These are phyloP conservation scores for Termitomyces sp. DNA, from an alignment of 768 basidiomycete genomes.

Conservation along the genomic window DNA sequence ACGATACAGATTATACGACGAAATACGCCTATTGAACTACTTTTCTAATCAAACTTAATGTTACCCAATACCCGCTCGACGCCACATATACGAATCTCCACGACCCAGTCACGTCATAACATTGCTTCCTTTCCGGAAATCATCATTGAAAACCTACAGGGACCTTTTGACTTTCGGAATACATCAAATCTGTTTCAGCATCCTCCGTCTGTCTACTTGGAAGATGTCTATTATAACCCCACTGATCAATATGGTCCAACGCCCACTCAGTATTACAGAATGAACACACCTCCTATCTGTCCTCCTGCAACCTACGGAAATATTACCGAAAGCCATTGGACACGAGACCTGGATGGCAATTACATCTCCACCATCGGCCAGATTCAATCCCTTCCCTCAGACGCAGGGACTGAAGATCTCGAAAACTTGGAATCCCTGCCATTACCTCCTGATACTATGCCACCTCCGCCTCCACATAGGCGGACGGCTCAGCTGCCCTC, in stretches of 20 bases:
- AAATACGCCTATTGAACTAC: not conserved
- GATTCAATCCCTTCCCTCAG: constrained; percentile 3
- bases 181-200: not conserved
- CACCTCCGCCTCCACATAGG: not conserved
- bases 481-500: not conserved
- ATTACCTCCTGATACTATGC: not conserved
- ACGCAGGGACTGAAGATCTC: constrained; percentile 4
- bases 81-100: constrained; percentile 4
- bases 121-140: not conserved
- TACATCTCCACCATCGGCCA: not conserved
- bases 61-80: not conserved
- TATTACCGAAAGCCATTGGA: not conserved
- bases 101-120: constrained; percentile 1
- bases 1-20: not conserved
- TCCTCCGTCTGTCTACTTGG: not conserved
- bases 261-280: not conserved
- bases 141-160: not conserved
- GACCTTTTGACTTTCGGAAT: not conserved
- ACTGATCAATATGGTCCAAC: not conserved
- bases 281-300: not conserved
- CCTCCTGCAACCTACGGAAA: not conserved
- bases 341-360: not conserved
- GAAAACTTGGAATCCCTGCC: constrained; percentile 1
- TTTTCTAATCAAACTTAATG: not conserved
- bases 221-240: not conserved